phyloP scores from a whole-genome alignment of 495 filamentous ascomycete genomes.

The Aspergillus panamensis region DNA sequence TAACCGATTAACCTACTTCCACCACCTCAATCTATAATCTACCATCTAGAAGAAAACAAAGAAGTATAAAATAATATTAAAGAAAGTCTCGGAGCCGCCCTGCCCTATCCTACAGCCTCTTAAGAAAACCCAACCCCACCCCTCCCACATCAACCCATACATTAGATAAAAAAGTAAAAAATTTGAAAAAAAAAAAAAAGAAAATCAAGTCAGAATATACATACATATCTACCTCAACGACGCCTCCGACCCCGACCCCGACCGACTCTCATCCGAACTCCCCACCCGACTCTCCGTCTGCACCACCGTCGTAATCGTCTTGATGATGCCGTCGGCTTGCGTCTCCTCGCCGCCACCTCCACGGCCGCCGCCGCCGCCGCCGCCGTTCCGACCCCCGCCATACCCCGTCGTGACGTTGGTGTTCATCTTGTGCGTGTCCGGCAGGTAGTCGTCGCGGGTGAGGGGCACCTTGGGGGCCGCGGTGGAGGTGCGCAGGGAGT shows the following conservation, averaged over 20 bases:
- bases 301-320: constrained; percentile 8
- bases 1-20: no score
- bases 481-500: background rate
- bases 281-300: constrained; percentile 1
- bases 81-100: no score
- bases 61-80: no score
- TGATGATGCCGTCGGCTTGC: background rate
- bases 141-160: no score
- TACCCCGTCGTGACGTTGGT: background rate
- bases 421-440: constrained; percentile 6
- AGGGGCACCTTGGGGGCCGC: background rate
- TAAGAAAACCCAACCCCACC: no score
- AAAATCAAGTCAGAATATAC: background rate
- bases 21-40: no score
- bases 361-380: no score
- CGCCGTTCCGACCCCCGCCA: background rate
- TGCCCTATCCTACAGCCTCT: no score
- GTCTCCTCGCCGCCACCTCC: background rate
- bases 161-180: no score
- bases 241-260: background rate
- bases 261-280: constrained; percentile 1
- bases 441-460: constrained; percentile 1
- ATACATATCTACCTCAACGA: background rate
- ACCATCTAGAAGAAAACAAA: no score
- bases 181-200: background rate